These are phyloP conservation scores for Didymella pinodella DNA, from an alignment of 2,329 filamentous ascomycete genomes.

Conservation along the genomic window DNA sequence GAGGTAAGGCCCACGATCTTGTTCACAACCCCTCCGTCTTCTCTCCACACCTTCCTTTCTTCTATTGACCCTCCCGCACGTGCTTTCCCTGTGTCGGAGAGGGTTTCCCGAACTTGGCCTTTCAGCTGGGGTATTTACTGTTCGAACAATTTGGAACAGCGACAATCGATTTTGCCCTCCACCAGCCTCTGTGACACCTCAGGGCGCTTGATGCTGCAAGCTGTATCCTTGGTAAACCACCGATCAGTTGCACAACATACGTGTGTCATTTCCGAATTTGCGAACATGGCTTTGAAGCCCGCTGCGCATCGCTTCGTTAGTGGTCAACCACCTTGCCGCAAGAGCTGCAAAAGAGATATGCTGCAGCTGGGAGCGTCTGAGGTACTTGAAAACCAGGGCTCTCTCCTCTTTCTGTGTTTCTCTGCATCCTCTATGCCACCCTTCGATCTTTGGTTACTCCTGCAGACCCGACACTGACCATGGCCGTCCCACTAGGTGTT, in stretches of 20 bases:
- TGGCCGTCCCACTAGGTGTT: constrained; percentile 51
- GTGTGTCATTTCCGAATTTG: constrained; percentile 41
- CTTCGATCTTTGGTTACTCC: constrained; percentile 9
- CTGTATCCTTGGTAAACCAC: constrained; percentile 41
- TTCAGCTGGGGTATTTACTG: constrained; percentile 18
- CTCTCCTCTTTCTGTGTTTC: constrained; percentile 36
- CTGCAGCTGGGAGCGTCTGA: constrained; percentile 41
- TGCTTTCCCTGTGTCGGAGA: constrained; percentile 15
- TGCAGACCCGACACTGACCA: constrained; percentile 44
- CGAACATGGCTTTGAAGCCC: constrained; percentile 39
- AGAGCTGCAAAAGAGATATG: constrained; percentile 38
- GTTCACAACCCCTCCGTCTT: constrained; percentile 22
- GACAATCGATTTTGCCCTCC: constrained; percentile 19
- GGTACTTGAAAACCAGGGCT: constrained; percentile 44
- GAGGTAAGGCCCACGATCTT: constrained; percentile 41
- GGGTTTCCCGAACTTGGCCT: constrained; percentile 5
- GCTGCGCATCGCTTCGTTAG: constrained; percentile 31
- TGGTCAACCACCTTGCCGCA: constrained; percentile 45
- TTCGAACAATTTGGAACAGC: constrained; percentile 15
- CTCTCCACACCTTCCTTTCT: constrained; percentile 23
- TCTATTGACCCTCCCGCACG: constrained; percentile 8
- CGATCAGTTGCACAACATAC: constrained; percentile 47
- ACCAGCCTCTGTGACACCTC: constrained; percentile 35
- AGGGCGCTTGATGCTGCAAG: constrained; percentile 39
- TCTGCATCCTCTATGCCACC: constrained; percentile 30